Evolutionary conservation across 805 yeast species (phyloP), one percentile per base, ranked within the genome.

Genomic region (Millerozyma acaciae): DNA sequence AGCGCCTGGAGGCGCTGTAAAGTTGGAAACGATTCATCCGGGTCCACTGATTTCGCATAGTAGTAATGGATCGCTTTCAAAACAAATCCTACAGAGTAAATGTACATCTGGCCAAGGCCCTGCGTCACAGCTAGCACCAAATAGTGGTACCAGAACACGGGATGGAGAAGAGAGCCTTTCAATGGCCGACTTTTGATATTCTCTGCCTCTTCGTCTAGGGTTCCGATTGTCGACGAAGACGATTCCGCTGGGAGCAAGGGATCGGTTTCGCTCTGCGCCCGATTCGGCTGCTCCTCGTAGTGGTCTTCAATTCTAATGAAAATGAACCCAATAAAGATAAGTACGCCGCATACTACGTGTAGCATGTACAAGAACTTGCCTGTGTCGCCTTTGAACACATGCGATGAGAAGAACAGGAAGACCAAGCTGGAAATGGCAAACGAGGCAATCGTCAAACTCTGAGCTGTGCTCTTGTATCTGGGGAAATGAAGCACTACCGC

Each of bases 41-140:
- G 25, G 8, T 10, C 19, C 21, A 27, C 19, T 6, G 23, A 21
- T 8, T 40, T 35, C 5, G 40, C 32, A 35, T 47, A 54, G 26
- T 47, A 42, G 32, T 45, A 46, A 34, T 50, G 48, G 2, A 57
- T 25, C 7, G 65, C 65, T 38, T 57, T 55, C 16, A 57, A 33
- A 9, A 59, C 44, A 30, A 44, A 59, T 3, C 65, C 65, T 32
- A 59, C 54, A 16, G 58, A 53, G 35, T 51, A 60, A 8, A 60
- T 60, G 39, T 60, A 60, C 64, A 60, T 57, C 41, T 60, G 65
- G 8, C 65, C 65, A 34, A 60, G 44, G 5, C 65, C 65, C 42
- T 60, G 65, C n/a, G 55, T 42, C 12, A 57, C 39, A 2, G 62
- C 47, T 38, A 60, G 48, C 6, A 57, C 39, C n/a, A 42, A 29